Base-by-base conservation (phyloP, 768 basidiomycete species). In the Mycena chlorophos region DNA sequence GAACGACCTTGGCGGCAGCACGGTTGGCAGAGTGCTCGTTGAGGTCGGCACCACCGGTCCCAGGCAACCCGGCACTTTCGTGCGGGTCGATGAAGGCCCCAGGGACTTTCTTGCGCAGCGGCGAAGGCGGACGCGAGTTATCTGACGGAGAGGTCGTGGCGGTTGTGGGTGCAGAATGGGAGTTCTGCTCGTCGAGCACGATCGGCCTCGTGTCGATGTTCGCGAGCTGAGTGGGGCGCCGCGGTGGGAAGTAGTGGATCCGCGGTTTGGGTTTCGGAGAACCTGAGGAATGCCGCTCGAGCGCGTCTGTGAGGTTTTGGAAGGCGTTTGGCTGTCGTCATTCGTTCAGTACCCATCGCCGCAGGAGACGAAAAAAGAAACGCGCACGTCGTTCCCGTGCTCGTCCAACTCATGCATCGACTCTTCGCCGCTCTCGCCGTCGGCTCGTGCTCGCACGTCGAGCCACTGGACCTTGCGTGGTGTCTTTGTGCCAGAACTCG, bases 51-150 rank as follows among this genome's bases (percentile, higher is more conserved):
- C 74, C 62, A 37, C 73, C 64, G 37, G 68, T 64, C 13, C 75
- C 63, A 34, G 78, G 75, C 25, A 91, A 67, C 0, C 89, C 89
- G 34, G 82, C 84, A 46, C 76, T 80, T 67, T 91, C 89, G 46
- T 78, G 68, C 0, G 81, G 78, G 51, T 82, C 82, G 61, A 90
- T 85, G 65, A 77, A 87, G 46, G 72, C 75, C 34, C 80, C 83
- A 0, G 81, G 81, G 3, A 83, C 70, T n/a, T n/a, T n/a, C 16
- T 72, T 61, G 31, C 69, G 72, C 1, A 72, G 71, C 2, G 69
- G 61, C 13, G 59, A 67, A 34, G 42, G 34, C 4, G 39, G 63
- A 68, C 14, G 60, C 48, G 66, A 63, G 2, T 63, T 63, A 5
- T 52, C 56, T 2, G 63, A 52, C 0, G 63, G 57, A 19, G 63